Evolutionary conservation across 139 green algal genomes (phyloP).

Genomic region (Ulvella scutata): DNA sequence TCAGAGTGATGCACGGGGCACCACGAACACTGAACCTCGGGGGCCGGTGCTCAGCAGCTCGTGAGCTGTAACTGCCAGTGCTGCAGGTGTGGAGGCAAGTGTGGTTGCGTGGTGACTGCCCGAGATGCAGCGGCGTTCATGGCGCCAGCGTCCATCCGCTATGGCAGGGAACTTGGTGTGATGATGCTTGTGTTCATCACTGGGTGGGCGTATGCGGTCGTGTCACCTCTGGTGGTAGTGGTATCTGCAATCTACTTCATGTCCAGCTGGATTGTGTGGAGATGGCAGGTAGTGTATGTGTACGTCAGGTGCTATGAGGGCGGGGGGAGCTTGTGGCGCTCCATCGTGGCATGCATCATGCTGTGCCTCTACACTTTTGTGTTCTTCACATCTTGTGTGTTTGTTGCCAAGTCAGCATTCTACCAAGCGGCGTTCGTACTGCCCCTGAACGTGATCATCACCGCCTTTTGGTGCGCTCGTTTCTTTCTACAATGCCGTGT

Average conservation of each 20-base stretch:
- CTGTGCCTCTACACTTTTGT: constrained; percentile 24
- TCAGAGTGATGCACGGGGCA: too few relatives aligned
- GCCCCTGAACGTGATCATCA: constrained; percentile 7
- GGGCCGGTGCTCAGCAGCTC: too few relatives aligned
- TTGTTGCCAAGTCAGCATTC: constrained; percentile 27
- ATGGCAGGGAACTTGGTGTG: constrained; percentile 20
- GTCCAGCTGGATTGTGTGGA: constrained; percentile 25
- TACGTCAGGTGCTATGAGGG: constrained; percentile 23
- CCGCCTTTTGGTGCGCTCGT: constrained; percentile 13
- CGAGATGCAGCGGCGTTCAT: not conserved
- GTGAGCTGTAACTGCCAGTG: too few relatives aligned
- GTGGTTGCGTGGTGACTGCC: not conserved
- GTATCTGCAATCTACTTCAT: constrained; percentile 19
- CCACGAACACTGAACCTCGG: too few relatives aligned
- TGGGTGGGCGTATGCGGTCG: constrained; percentile 6
- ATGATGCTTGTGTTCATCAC: constrained; percentile 23
- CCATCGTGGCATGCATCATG: constrained; percentile 11
- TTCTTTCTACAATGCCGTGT: not conserved
- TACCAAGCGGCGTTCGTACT: constrained; percentile 12
- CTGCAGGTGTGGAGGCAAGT: not conserved
- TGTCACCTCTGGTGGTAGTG: constrained; percentile 13
- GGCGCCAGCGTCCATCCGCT: constrained; percentile 6
- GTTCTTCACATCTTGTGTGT: constrained; percentile 22
- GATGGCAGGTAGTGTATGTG: constrained; percentile 42
- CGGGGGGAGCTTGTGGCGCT: constrained; percentile 15